Conservation (phyloP, 768 basidiomycete species). For the Suillus discolor region DNA sequence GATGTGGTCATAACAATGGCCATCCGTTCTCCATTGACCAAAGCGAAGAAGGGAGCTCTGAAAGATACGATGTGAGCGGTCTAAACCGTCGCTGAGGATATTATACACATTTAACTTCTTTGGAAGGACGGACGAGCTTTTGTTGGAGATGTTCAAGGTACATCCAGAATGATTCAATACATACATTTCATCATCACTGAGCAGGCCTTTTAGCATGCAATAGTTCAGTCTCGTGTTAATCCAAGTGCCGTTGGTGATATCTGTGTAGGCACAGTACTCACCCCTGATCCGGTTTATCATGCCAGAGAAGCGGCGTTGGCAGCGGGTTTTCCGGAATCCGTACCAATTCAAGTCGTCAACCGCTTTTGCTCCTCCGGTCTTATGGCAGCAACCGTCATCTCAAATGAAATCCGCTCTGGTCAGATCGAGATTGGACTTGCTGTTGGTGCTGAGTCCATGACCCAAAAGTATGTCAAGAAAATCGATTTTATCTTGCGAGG, state of each 20-base stretch:
- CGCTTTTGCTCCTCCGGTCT: constrained; percentile 84
- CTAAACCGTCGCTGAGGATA: background rate
- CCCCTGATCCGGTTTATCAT: constrained; percentile 65
- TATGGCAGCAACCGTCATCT: constrained; percentile 79
- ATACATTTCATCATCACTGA: background rate
- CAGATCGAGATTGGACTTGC: constrained; percentile 83
- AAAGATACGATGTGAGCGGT: constrained; percentile 63
- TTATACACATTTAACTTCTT: constrained; percentile 16
- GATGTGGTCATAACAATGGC: constrained; percentile 87
- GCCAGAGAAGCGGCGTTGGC: constrained; percentile 76
- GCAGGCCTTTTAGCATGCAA: constrained; percentile 48
- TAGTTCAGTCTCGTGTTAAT: constrained; percentile 59
- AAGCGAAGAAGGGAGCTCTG: constrained; percentile 74
- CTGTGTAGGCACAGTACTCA: constrained; percentile 76
- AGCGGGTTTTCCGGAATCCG: constrained; percentile 78
- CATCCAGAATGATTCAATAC: constrained; percentile 6
- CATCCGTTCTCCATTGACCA: constrained; percentile 74
- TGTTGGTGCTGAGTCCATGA: constrained; percentile 88
- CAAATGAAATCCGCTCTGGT: constrained; percentile 75
- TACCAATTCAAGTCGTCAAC: constrained; percentile 75
- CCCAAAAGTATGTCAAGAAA: constrained; percentile 54
- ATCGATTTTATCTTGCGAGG: constrained; percentile 14
- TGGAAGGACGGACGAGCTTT: constrained; percentile 71
- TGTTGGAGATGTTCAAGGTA: constrained; percentile 83
- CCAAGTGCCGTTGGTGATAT: constrained; percentile 74